Evolutionary conservation across 495 filamentous ascomycete genomes (phyloP).

Genomic region (Geopyxis carbonaria): DNA sequence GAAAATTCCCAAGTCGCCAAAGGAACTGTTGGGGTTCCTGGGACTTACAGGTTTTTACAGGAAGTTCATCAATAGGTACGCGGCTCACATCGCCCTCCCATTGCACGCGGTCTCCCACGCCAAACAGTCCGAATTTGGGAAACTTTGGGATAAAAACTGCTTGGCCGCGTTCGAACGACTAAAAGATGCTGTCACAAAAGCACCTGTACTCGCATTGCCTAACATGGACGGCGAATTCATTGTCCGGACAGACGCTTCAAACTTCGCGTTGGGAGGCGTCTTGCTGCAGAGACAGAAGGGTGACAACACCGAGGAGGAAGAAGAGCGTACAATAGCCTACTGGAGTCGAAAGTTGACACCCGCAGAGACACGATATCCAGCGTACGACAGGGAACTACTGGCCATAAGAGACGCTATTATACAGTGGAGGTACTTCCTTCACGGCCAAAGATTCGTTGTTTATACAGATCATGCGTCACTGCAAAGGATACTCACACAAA

Average conservation of each 20-base stretch:
- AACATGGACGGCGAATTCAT: not conserved
- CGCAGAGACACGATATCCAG: not conserved
- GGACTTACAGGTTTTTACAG: not conserved
- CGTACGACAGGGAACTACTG: not conserved
- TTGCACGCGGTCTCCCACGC: not conserved
- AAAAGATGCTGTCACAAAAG: not conserved
- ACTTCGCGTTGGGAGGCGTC: not conserved
- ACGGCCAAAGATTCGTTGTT: no score
- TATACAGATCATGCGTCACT: constrained; percentile 19
- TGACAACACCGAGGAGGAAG: not conserved
- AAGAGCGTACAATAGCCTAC: not conserved
- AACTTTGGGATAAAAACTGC: no score
- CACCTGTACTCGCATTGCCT: not conserved
- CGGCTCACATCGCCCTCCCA: not conserved
- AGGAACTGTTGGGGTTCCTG: not conserved
- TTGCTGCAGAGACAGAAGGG: not conserved
- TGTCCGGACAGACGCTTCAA: not conserved
- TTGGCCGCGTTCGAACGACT: no score
- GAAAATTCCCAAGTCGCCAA: not conserved
- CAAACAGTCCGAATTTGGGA: not conserved
- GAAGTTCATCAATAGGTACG: not conserved
- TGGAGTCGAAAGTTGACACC: not conserved
- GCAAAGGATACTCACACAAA: constrained; percentile 13
- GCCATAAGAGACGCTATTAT: no score
- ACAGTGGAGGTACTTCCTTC: no score